A percentile compares a stretch with the other conserved stretches of the same genome.
These are phyloP conservation scores for Monosporascus sp. DNA, from an alignment of 2,329 filamentous ascomycete species.

Conservation along the genomic window DNA sequence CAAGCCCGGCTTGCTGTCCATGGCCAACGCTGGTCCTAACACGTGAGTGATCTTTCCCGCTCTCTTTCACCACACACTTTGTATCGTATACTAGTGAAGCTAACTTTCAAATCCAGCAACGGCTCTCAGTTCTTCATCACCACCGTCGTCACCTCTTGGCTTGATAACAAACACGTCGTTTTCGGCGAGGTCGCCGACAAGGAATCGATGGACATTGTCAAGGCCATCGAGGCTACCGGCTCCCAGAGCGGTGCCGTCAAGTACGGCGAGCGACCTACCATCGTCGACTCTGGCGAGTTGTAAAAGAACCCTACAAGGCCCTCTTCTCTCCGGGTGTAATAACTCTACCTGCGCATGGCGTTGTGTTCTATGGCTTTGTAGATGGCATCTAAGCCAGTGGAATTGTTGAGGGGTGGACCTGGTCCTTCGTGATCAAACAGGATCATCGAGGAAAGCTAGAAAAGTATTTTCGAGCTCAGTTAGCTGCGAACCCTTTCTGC, in stretches of 20 bases:
- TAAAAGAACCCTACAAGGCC: conserved; percentile 27
- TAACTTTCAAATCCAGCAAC: conserved; percentile 59
- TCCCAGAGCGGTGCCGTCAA: conserved; percentile 48
- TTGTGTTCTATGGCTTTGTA: conserved; percentile 6
- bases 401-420: not conserved
- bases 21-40: conserved; percentile 94
- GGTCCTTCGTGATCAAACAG: not conserved
- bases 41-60: conserved; percentile 50
- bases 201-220: conserved; percentile 47
- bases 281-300: conserved; percentile 46
- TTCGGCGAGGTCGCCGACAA: conserved; percentile 66
- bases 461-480: not conserved
- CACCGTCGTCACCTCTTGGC: conserved; percentile 82
- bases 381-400: not conserved
- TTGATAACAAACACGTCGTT: conserved; percentile 78
- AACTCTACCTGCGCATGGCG: conserved; percentile 11
- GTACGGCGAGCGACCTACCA: conserved; percentile 53
- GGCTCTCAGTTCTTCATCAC: conserved; percentile 98
- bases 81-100: conserved; percentile 1
- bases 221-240: conserved; percentile 57
- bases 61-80: not conserved
- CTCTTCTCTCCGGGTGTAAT: conserved; percentile 12
- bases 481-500: not conserved
- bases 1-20: conserved; percentile 75
- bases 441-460: conserved; percentile 1